Base-by-base conservation (phyloP, 768 basidiomycete genomes). In the Hericium erinaceus region DNA sequence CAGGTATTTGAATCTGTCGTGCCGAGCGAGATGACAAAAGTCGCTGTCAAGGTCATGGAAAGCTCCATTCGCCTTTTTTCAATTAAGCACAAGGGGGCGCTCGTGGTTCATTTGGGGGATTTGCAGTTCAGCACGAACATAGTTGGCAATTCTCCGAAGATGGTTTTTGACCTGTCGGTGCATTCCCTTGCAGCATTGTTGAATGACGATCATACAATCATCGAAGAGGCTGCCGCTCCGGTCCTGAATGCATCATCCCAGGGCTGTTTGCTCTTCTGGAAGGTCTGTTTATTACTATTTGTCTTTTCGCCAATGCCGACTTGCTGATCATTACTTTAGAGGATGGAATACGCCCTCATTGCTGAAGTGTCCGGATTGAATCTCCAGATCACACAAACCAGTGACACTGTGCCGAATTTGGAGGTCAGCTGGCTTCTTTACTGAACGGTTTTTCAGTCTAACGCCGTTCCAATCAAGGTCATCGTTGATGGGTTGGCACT, bases 1-100 rank as follows among this genome's bases (percentile, higher is more conserved):
- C 59, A 84, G 93, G 87, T 89, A 0, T 99, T 99, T 66, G 95
- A 95, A 69, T 80, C 92, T 22, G 93, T 97, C 12, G 82, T 93
- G 15, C 97, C 97, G 1, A 92, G 79, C 56, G 97, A 98, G 67
- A 73, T 87, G 46, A 98, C 93, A 6, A 74, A 76, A 11, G 70
- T 98, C 24, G 73, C 77, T n/a, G 59, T 95, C 38, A 80, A 77
- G 60, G 64, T 93, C 20, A 58, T 73, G 16, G 87, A 94, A 64
- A 80, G 83, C 10, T 88, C 90, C 0, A 64, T 90, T 11, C 82
- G 84, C 52, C 58, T 80, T 1, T 73, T 81, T 20, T 79, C 86
- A 1, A 79, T 80, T 1, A 78, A 67, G 0, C 73, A 85, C 63
- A 74, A 78, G 2, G 90, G 92, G 16, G 80, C 83, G 2, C 60